Evolutionary conservation across 2,329 filamentous ascomycete genomes (phyloP), one percentile per base, ranked within the genome.

Genomic region (Apiospora kogelbergensis): DNA sequence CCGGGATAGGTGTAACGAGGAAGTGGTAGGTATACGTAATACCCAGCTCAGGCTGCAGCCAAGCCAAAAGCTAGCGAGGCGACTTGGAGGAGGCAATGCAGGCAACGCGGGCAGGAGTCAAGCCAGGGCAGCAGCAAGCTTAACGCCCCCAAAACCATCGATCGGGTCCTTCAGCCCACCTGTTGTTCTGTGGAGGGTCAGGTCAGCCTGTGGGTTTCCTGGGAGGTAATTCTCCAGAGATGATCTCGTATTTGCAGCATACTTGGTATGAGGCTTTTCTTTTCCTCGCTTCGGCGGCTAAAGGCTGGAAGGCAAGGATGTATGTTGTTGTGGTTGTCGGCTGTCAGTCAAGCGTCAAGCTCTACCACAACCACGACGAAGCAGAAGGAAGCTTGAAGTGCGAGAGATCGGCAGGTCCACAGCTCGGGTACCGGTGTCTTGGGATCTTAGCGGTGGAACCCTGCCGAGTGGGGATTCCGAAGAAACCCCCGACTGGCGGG

Each of bases 251-350:
- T 37, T 60, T 37, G 30, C 30, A 22, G n/a, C 30, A 4, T 60
- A 60, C 53, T 60, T n/a, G 9, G 13, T 60, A n/a, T 37, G 53
- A 37, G 53, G 53, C 53, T 37, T 60, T 60, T 60, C 7, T 57
- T 57, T 1, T 20, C 26, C 13, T 57, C 24, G 48, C 20, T 20
- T 4, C 48, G 11, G 20, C 48, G 7, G 24, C 26, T 20, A 17
- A 26, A 33, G 33, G 48, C 48, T 60, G 53, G 30, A 60, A 37
- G 53, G 30, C n/a, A n/a, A n/a, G n/a, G n/a, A n/a, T n/a, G n/a
- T n/a, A n/a, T n/a, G 33, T n/a, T n/a, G 53, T 60, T 60, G 53
- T 60, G 40, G 53, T 60, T 37, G 53, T 60, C 53, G 53, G 53
- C 3, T 60, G 53, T 60, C 53, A 60, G 17, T 22, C 53, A 60